Evolutionary conservation across 352 stramenopile species (phyloP).

Genomic region (Globisporangium nagaii): DNA sequence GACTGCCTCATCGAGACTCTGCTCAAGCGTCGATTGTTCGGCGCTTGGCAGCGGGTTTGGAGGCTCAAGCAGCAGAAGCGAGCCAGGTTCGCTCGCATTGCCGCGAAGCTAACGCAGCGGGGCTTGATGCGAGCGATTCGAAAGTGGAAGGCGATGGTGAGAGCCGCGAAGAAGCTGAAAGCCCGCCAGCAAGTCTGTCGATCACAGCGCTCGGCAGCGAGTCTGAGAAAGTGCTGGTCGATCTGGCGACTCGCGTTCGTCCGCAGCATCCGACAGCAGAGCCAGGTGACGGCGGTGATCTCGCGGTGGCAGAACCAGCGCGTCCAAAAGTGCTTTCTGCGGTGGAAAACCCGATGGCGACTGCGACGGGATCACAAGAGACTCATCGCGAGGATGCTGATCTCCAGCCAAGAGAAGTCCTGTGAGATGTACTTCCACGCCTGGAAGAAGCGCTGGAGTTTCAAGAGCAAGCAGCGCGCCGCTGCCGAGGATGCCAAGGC

Average conservation of each 20-base stretch:
- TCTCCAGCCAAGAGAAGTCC: conserved; percentile 11
- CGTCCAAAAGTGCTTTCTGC: conserved; percentile 18
- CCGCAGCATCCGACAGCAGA: conserved; percentile 7
- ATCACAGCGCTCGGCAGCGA: not conserved
- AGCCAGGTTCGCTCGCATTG: not conserved
- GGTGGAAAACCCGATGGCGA: conserved; percentile 28
- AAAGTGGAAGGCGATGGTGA: conserved; percentile 13
- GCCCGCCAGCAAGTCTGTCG: not conserved
- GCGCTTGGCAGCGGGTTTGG: conserved; percentile 17
- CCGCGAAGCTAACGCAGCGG: conserved; percentile 7
- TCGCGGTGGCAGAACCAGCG: conserved; percentile 22
- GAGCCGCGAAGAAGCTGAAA: not conserved
- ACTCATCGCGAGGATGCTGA: conserved; percentile 11
- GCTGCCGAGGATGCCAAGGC: not conserved
- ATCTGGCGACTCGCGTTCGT: conserved; percentile 14
- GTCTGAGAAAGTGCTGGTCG: conserved; percentile 12
- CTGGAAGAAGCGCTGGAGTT: conserved; percentile 16
- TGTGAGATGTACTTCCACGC: conserved; percentile 18
- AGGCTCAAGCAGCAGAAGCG: not conserved
- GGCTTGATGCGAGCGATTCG: not conserved
- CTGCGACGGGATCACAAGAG: conserved; percentile 22
- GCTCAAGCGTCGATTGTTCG: not conserved
- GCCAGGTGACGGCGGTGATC: conserved; percentile 12
- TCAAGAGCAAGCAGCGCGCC: not conserved
- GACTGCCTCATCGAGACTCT: not conserved